These are phyloP conservation scores for Cytospora mali DNA, from an alignment of 2,329 filamentous ascomycete genomes.

Conservation along the genomic window DNA sequence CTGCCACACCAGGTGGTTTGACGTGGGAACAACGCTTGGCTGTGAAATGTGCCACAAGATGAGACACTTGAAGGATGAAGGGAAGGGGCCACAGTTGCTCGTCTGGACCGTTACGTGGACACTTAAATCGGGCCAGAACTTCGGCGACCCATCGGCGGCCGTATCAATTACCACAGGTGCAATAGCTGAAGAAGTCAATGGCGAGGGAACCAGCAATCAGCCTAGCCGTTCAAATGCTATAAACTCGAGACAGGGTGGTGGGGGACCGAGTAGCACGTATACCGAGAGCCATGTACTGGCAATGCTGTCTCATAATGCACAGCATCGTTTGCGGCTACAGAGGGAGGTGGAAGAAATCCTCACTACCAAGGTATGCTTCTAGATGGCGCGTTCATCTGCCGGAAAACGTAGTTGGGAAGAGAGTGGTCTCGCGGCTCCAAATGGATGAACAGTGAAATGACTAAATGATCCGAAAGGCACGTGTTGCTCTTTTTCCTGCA, in stretches of 20 bases:
- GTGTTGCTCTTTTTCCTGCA: no score
- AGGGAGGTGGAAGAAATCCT: constrained; percentile 4
- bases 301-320: constrained; percentile 4
- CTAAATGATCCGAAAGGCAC: no score
- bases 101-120: constrained; percentile 14
- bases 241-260: neutral
- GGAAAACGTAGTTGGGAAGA: neutral
- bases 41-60: constrained; percentile 1
- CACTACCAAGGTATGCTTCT: constrained; percentile 3
- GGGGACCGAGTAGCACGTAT: neutral
- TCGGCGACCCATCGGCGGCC: neutral
- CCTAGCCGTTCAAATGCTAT: neutral
- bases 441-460: neutral
- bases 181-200: neutral
- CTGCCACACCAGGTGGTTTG: neutral
- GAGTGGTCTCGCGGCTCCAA: neutral
- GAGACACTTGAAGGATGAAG: neutral
- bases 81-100: constrained; percentile 13
- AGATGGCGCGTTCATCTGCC: neutral
- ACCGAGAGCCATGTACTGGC: neutral
- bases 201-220: neutral
- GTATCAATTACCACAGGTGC: no score
- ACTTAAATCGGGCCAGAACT: neutral
- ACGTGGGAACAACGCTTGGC: neutral
- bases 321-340: neutral